Base-by-base conservation (phyloP, 805 yeast genomes). In the Starmerella apicola region DNA sequence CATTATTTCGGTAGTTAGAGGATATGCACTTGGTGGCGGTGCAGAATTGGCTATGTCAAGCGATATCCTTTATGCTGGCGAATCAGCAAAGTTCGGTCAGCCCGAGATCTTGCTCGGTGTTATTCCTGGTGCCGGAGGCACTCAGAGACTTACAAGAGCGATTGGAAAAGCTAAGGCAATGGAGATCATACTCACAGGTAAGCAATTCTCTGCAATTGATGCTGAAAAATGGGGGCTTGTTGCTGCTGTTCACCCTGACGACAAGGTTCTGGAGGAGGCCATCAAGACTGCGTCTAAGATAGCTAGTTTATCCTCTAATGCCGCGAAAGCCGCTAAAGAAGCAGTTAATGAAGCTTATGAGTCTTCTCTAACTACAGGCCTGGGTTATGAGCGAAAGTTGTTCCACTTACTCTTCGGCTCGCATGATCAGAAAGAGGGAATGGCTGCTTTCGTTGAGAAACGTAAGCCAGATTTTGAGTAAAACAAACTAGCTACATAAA, bases 1-100 rank as follows among this genome's bases (percentile, higher is more conserved):
- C n/a, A 51, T 71, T 30, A 63, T 71, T 37, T 72, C 72, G 17
- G 76, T 74, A 3, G 74, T 71, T 28, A 68, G 66, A 45, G 76
- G 76, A 9, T 70, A 55, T 46, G 74, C 74, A 2, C 62, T 71
- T 10, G 76, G 76, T 21, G 76, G 76, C 16, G 76, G 76, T 17
- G 69, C 72, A 43, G 76, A 71, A 51, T 53, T 71, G 28, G 75
- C 76, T 17, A 68, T 71, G 74, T 58, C 63, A 56, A 62, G 67
- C 28, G 76, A 71, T 47, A 65, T 71, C 41, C 54, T 71, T 34
- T 70, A 70, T 42, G 70, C 71, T 15, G 70, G 74, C 16, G 63
- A 63, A 29, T 57, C 58, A 41, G 72, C 75, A 16, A 53, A 53
- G 30, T 70, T 71, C 47, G 76, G 76, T 9, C 74, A 70, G 52